Evolutionary conservation across 345 rosid genomes (phyloP), one percentile per base, ranked within the genome.

Genomic region (Citrus sp.): DNA sequence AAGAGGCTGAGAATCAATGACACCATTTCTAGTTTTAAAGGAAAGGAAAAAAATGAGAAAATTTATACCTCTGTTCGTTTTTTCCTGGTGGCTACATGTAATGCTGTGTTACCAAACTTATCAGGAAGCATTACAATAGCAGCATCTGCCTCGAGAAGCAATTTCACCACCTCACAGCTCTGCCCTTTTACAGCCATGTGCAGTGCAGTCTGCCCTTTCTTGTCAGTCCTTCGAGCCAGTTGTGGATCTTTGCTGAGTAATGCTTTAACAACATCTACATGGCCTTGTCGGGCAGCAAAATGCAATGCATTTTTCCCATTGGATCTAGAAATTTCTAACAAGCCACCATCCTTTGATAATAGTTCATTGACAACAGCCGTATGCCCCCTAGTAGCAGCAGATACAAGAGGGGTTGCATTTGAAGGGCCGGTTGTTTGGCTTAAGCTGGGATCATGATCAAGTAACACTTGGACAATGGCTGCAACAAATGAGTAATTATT

Each of bases 171-270:
- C 78, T 92, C 95, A 27, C 91, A 85, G 82, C 83, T 96, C 83
- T 91, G 96, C 22, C 98, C 98, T 87, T 90, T 96, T 22, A 96
- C 97, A 76, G 99, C 98, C 99, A 92, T 89, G 81, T 96, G 99
- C 84, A 94, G 83, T 28, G 97, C 95, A 38, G 98, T 96, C 85
- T 96, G 98, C 70, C 99, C 97, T 85, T 92, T 96, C 89, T 86
- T 94, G 84, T 96, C 99, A 35, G 91, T 83, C 87, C 98, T 88
- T 58, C 98, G 88, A 5, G 98, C 99, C 81, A 96, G 78, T 62
- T 92, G 99, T 19, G 95, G 81, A 87, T 96, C 99, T 84, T 90
- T 91, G 73, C 66, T 75, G 1, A 96, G 91, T 80, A 96, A 85
- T 71, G 98, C 93, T 76, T 80, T 83, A 37, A 94, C 91, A 67